Conservation (phyloP, 495 filamentous ascomycete genomes). For the Hypoxylon perforatum region DNA sequence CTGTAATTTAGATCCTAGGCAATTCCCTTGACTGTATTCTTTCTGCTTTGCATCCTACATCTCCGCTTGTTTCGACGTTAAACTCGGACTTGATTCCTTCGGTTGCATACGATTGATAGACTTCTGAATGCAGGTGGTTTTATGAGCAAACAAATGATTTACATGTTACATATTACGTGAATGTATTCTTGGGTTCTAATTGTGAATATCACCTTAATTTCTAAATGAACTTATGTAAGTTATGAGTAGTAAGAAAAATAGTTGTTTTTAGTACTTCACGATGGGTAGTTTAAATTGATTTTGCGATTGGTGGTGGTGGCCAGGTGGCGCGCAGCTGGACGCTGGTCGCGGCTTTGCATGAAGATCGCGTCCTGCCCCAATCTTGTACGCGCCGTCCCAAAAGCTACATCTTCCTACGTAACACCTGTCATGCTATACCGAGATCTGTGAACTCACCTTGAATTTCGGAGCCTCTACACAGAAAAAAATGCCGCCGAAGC, state of each 20-base stretch:
- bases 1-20: slow-evolving; percentile 72
- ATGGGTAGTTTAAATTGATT: background rate
- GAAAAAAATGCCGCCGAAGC: slow-evolving; percentile 29
- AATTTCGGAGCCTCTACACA: background rate
- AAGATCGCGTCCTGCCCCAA: background rate
- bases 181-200: background rate
- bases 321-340: slow-evolving; percentile 36
- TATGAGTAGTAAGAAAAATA: background rate
- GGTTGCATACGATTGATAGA: slow-evolving; percentile 59
- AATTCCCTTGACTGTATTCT: slow-evolving; percentile 67
- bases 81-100: slow-evolving; percentile 42
- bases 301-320: slow-evolving; percentile 12
- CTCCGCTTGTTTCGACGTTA: slow-evolving; percentile 48
- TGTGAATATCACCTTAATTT: background rate
- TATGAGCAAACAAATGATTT: slow-evolving; percentile 14
- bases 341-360: slow-evolving; percentile 1
- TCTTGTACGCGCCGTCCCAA: background rate
- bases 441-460: background rate
- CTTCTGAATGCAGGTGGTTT: slow-evolving; percentile 48
- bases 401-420: background rate
- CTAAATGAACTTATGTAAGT: background rate
- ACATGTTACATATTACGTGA: slow-evolving; percentile 7
- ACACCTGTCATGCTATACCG: background rate
- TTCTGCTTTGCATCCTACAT: slow-evolving; percentile 53
- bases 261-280: background rate